Evolutionary conservation across 768 basidiomycete species (phyloP), one percentile per base, ranked within the genome.

Genomic region (Lactarius akahatsu): DNA sequence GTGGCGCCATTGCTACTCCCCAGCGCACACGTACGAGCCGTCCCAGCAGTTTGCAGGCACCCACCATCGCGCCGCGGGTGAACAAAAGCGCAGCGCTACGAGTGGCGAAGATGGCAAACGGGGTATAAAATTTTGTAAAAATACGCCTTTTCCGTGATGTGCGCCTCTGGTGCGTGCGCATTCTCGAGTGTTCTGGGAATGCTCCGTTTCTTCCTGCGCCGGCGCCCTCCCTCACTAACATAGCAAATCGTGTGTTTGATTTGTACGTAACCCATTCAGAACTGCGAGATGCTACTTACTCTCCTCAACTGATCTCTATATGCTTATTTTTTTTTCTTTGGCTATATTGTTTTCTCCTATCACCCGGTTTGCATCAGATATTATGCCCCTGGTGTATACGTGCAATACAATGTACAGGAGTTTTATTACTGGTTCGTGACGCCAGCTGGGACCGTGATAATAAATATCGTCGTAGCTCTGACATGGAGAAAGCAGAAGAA

Each of bases 1-100:
- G 70, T 55, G 75, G 54, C 70, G 76, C 64, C 66, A 66, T 45
- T 2, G 18, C 28, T 15, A 61, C 70, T 26, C 57, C 70, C 58
- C 77, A 78, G 1, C 77, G 78, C 20, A 1, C 36, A 13, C 36
- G 36, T 15, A 9, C 10, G 56, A 82, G 83, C 4, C 86, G 87
- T 23, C 85, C 82, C 3, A 85, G 83, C 72, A 88, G 87, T 71
- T 73, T 84, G 54, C 78, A 77, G 59, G 79, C 81, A 1, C 90
- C 92, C 1, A 79, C 81, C 4, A 90, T 92, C 66, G 75, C 76
- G 10, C 92, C 92, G 9, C 81, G 89, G 62, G 83, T 80, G 67
- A 94, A 94, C 76, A 86, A 82, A 74, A 92, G 88, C 71, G 91
- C 92, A 2, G 77, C 85, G 7, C 74, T 94, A 62, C 81, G 91